Conservation (phyloP, 805 yeast genomes). For the Cyberlindnera subsufficiens region DNA sequence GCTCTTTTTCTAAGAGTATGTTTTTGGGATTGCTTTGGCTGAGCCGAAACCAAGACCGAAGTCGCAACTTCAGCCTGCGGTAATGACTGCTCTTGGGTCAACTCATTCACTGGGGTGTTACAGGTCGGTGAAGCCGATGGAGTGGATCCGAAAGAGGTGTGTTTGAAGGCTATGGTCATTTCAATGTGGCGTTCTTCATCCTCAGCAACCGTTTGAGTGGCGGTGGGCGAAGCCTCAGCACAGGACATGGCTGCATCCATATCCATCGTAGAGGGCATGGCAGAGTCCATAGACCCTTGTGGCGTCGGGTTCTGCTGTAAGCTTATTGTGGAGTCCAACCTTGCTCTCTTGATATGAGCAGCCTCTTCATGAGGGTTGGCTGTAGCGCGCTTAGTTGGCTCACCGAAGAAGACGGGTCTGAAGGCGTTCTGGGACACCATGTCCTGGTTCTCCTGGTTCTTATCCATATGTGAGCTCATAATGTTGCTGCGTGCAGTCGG, state of each 20-base stretch:
- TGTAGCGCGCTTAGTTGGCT: conserved; percentile 13
- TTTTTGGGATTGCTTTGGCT: too few relatives aligned
- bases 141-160: not conserved
- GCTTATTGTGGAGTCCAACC: conserved; percentile 19
- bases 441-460: conserved; percentile 29
- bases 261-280: conserved; percentile 19
- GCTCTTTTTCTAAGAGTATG: not conserved
- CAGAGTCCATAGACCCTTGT: not conserved
- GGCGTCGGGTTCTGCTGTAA: conserved; percentile 5
- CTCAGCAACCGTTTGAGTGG: not conserved
- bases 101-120: conserved; percentile 6
- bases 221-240: conserved; percentile 1
- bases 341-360: conserved; percentile 26
- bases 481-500: not conserved
- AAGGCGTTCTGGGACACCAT: conserved; percentile 29
- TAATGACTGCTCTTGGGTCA: not conserved
- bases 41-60: not conserved
- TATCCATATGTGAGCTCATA: conserved; percentile 35
- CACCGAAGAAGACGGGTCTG: conserved; percentile 23
- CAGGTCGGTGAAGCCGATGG: conserved; percentile 5
- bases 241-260: conserved; percentile 18
- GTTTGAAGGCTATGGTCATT: not conserved
- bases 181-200: not conserved
- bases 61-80: not conserved
- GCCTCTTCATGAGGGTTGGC: conserved; percentile 16